These are phyloP conservation scores for Rhytidiadelphus loreus DNA, from an alignment of 225 moss, liverwort and hornwort species.

Conservation along the genomic window DNA sequence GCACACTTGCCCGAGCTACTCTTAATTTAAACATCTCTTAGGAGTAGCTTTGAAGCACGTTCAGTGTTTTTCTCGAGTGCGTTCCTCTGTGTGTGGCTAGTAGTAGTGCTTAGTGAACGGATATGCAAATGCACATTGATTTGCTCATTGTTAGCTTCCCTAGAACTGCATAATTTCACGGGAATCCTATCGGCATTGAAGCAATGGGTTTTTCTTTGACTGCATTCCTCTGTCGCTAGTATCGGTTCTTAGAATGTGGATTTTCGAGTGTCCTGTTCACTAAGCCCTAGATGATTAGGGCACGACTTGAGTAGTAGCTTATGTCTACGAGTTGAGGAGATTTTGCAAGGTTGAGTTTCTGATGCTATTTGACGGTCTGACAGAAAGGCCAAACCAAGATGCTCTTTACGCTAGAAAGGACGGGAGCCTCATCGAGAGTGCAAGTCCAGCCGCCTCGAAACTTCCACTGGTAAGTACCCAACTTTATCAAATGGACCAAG, in stretches of 20 bases:
- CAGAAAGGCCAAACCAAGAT: conserved; percentile 12
- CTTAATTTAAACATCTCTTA: background rate
- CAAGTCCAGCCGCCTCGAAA: background rate
- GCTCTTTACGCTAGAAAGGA: background rate
- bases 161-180: no score
- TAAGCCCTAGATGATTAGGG: background rate
- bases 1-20: background rate
- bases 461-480: background rate
- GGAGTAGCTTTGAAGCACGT: background rate
- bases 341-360: background rate
- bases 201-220: background rate
- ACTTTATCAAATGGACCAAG: background rate
- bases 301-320: background rate
- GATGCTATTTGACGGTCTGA: background rate
- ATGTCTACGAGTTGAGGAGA: no score
- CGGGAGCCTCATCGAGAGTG: background rate
- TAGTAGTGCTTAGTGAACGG: background rate
- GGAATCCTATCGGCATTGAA: background rate
- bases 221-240: background rate
- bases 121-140: background rate
- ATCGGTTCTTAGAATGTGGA: background rate
- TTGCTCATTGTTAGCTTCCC: background rate
- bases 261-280: background rate
- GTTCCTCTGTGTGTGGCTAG: background rate
- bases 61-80: background rate